A percentile compares a stretch with the other conserved stretches of the same genome.
Evolutionary conservation across 176 grass and related monocot species (phyloP).

Genomic region (Lolium multiflorum): DNA sequence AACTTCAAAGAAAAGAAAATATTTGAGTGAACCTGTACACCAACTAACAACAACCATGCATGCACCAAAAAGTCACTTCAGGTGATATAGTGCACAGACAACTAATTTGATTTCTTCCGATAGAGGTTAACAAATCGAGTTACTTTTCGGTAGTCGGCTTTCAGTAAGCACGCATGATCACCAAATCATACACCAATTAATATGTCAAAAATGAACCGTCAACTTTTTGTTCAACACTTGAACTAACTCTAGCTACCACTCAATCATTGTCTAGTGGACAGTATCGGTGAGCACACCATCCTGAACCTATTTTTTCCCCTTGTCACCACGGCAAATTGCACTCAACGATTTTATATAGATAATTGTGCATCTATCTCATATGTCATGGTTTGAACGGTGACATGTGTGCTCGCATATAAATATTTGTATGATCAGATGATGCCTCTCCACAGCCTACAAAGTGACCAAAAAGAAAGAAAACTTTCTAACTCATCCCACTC

Average conservation of each 20-base stretch:
- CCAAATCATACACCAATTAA: conserved; percentile 43
- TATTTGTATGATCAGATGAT: not conserved
- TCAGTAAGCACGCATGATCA: conserved; percentile 1
- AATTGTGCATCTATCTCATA: conserved; percentile 36
- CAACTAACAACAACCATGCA: not conserved
- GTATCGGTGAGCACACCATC: conserved; percentile 43
- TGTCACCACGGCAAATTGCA: not conserved
- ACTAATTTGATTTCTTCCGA: not conserved
- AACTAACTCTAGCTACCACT: conserved; percentile 46
- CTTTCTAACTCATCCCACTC: conserved; percentile 66
- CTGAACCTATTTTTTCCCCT: not conserved
- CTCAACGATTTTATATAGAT: not conserved
- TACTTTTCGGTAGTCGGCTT: conserved; percentile 26
- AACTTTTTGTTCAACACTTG: conserved; percentile 46
- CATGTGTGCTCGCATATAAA: conserved; percentile 22
- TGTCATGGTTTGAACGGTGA: conserved; percentile 47
- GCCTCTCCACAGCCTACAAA: not conserved
- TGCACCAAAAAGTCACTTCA: not conserved
- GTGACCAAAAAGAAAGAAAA: conserved; percentile 38
- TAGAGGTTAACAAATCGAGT: conserved; percentile 38
- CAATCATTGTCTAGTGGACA: conserved; percentile 26
- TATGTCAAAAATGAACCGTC: conserved; percentile 36
- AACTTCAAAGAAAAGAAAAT: no score
- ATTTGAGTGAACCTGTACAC: not conserved
- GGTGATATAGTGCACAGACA: not conserved